Evolutionary conservation across 305 asterid genomes (phyloP).

Genomic region (Plantago lanceolata): DNA sequence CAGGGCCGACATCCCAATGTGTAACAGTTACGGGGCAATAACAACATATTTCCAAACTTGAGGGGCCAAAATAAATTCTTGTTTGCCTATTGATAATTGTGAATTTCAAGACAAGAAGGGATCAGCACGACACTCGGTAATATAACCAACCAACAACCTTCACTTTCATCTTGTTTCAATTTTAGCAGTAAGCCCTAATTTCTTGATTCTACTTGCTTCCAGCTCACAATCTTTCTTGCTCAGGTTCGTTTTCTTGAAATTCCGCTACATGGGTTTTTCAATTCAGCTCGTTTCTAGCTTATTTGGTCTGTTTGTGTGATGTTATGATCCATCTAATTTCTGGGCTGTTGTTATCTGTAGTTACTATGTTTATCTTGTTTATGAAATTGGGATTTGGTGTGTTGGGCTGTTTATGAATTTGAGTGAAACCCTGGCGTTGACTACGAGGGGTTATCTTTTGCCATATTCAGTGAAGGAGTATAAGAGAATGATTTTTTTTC

Average conservation of each 20-base stretch:
- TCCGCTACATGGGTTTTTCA: neutral
- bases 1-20: too few relatives aligned
- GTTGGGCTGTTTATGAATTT: slow-evolving; percentile 12
- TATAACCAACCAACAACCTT: neutral
- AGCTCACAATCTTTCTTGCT: slow-evolving; percentile 15
- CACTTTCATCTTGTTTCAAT: neutral
- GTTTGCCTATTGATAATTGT: too few relatives aligned
- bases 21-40: too few relatives aligned
- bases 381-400: neutral
- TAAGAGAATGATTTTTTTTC: neutral
- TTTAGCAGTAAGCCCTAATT: slow-evolving; percentile 18
- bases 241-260: slow-evolving; percentile 19
- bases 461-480: neutral
- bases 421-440: slow-evolving; percentile 14
- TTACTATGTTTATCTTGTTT: slow-evolving; percentile 1
- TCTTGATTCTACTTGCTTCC: neutral
- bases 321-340: neutral
- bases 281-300: slow-evolving; percentile 1
- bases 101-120: slow-evolving; percentile 42
- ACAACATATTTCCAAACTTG: too few relatives aligned
- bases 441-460: neutral
- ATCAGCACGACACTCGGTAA: slow-evolving; percentile 58
- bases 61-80: too few relatives aligned
- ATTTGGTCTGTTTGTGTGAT: neutral
- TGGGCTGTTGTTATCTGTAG: neutral